Percentiles rank a stretch among this genome's conserved stretches.
Conservation (phyloP, 2,329 filamentous ascomycete genomes). For the Pseudogymnoascus pannorum region DNA sequence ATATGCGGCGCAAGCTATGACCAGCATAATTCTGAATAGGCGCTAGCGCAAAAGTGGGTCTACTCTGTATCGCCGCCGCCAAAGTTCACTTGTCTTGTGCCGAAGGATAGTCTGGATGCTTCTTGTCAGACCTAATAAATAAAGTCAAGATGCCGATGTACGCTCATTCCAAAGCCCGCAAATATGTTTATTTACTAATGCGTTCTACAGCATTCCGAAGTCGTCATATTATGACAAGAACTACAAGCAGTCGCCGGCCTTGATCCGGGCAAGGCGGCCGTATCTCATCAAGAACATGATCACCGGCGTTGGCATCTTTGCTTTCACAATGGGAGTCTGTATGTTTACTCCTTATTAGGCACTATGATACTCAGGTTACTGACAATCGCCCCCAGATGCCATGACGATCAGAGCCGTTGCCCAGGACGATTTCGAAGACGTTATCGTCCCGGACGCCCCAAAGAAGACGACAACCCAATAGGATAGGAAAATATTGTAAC, state of each 20-base stretch:
- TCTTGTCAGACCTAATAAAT: slow-evolving; percentile 8
- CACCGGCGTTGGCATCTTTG: slow-evolving; percentile 68
- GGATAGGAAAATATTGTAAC: slow-evolving; percentile 7
- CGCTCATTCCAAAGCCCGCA: not conserved
- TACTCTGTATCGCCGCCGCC: not conserved
- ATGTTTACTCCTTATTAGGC: slow-evolving; percentile 35
- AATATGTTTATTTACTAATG: slow-evolving; percentile 13
- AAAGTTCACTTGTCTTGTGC: not conserved
- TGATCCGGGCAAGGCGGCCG: slow-evolving; percentile 84
- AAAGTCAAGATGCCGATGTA: slow-evolving; percentile 11
- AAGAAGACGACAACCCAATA: slow-evolving; percentile 17
- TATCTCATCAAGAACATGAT: slow-evolving; percentile 86
- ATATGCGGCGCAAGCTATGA: slow-evolving; percentile 8
- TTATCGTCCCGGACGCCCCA: slow-evolving; percentile 66
- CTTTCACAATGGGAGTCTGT: slow-evolving; percentile 83
- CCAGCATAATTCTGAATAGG: slow-evolving; percentile 6
- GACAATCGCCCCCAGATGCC: slow-evolving; percentile 43
- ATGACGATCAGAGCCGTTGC: slow-evolving; percentile 79
- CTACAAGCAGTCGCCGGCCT: slow-evolving; percentile 76
- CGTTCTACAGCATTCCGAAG: slow-evolving; percentile 46
- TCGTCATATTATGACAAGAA: slow-evolving; percentile 89
- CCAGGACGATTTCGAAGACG: slow-evolving; percentile 95
- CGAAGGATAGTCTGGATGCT: not conserved
- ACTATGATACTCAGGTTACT: not conserved
- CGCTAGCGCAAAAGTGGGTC: slow-evolving; percentile 6